These are phyloP conservation scores for Ailanthus altissimus DNA, from an alignment of 345 rosid species.

Conservation along the genomic window DNA sequence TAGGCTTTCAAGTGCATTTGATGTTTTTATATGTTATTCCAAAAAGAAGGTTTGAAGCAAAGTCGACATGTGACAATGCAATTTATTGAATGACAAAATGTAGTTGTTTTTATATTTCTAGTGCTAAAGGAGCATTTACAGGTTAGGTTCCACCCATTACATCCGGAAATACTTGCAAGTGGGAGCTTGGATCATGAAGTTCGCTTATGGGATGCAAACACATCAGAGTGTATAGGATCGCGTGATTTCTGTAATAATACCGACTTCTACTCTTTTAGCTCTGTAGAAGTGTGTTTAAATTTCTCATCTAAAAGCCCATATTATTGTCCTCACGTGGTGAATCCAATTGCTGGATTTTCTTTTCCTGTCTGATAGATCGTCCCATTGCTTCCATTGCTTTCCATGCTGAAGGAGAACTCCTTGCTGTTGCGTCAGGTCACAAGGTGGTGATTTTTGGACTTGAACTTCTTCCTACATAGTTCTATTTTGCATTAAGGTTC, in stretches of 20 bases:
- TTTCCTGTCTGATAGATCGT: slow-evolving; percentile 43
- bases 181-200: slow-evolving; percentile 90
- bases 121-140: slow-evolving; percentile 39
- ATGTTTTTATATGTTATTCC: background rate
- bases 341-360: slow-evolving; percentile 12
- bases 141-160: slow-evolving; percentile 86
- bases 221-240: slow-evolving; percentile 65
- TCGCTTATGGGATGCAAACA: slow-evolving; percentile 80
- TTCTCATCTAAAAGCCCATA: background rate
- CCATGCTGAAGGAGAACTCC: slow-evolving; percentile 77
- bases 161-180: slow-evolving; percentile 78
- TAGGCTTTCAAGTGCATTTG: slow-evolving; percentile 4
- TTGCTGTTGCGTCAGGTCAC: slow-evolving; percentile 88
- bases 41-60: background rate
- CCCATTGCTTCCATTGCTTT: slow-evolving; percentile 92
- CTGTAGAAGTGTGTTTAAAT: background rate
- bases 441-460: slow-evolving; percentile 45
- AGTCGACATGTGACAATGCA: background rate
- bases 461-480: slow-evolving; percentile 15
- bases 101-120: background rate
- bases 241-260: slow-evolving; percentile 71
- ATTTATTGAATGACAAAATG: background rate
- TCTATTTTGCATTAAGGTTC: slow-evolving; percentile 12
- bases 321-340: background rate
- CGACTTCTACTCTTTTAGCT: slow-evolving; percentile 7